Base-by-base conservation (phyloP, 2,329 filamentous ascomycete genomes). In the Spiromastix sp. region DNA sequence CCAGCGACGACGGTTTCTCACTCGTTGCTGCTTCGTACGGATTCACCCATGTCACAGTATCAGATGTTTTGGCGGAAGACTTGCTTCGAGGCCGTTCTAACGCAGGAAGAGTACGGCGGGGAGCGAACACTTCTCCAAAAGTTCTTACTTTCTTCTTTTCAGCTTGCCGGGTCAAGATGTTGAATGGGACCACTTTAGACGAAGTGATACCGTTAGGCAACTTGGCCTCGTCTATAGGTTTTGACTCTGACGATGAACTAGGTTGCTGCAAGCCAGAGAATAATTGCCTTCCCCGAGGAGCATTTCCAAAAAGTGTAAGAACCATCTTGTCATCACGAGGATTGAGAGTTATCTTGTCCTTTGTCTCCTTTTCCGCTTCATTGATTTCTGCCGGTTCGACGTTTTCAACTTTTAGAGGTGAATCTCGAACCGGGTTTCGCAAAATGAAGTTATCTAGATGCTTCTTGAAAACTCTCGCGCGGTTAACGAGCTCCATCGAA, bases 191-290 rank as follows among this genome's bases (percentile, higher is more conserved):
- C 4, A 85, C 68, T 42, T 78, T 77, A 2, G 79, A 82, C 4
- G 76, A 70, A 13, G 75, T 74, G 27, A 94, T 73, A 24, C 85
- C 85, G 39, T 76, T 79, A 0, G 87, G 87, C 17, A 95, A 63
- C 13, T 66, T 71, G 24, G 71, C 67, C 49, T 85, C 80, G 34
- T 73, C 70, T 7, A 85, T 60, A 8, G 70, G 63, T 17, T 48
- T 47, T 16, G 53, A 50, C 34, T 48, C 44, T 5, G 51, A 44
- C 6, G 60, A 55, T 9, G 57, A 50, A 20, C 62, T 58, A 17
- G 55, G 46, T 24, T 52, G 52, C 44, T 81, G 83, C 32, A 94
- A 66, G 56, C 87, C 93, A 3, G 89, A 93, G 55, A 91, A 95
- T 3, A 95, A 66, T 41, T 89, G 82, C 47, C 78, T 80, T 22